Conservation (phyloP, 495 filamentous ascomycete species). For the Podospora pseudocomata region DNA sequence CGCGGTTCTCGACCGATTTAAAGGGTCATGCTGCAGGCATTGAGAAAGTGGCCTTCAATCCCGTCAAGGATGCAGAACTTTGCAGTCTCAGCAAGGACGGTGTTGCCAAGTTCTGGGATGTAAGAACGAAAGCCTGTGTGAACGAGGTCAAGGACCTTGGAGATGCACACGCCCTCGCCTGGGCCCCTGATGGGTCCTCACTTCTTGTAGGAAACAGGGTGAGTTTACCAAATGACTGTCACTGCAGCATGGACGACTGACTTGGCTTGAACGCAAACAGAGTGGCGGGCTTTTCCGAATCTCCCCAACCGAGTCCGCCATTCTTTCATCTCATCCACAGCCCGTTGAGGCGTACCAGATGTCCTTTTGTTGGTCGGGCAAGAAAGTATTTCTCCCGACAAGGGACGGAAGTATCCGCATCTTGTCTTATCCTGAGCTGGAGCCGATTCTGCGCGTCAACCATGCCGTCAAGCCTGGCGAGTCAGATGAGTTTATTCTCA, state of each 20-base stretch:
- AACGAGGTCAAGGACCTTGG: slow-evolving; percentile 79
- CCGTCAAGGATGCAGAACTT: slow-evolving; percentile 79
- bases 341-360: slow-evolving; percentile 74
- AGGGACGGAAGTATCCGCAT: slow-evolving; percentile 80
- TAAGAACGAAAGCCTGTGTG: slow-evolving; percentile 71
- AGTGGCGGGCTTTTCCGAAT: slow-evolving; percentile 69
- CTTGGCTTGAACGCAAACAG: slow-evolving; percentile 36
- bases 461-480: slow-evolving; percentile 36
- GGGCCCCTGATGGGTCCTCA: slow-evolving; percentile 80
- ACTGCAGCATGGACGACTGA: not conserved
- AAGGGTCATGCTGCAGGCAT: slow-evolving; percentile 73
- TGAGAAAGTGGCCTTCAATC: slow-evolving; percentile 88
- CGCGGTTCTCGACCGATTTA: slow-evolving; percentile 79
- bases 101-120: slow-evolving; percentile 89
- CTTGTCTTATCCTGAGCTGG: slow-evolving; percentile 63
- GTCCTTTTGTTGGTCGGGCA: slow-evolving; percentile 72
- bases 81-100: slow-evolving; percentile 84
- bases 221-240: slow-evolving; percentile 10
- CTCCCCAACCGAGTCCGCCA: slow-evolving; percentile 48
- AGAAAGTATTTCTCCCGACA: slow-evolving; percentile 74
- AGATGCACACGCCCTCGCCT: slow-evolving; percentile 77
- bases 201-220: slow-evolving; percentile 86
- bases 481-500: slow-evolving; percentile 57
- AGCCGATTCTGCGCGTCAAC: slow-evolving; percentile 43
- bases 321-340: slow-evolving; percentile 64